Conservation (phyloP, 495 filamentous ascomycete species). For the Elaphomyces granulatus region DNA sequence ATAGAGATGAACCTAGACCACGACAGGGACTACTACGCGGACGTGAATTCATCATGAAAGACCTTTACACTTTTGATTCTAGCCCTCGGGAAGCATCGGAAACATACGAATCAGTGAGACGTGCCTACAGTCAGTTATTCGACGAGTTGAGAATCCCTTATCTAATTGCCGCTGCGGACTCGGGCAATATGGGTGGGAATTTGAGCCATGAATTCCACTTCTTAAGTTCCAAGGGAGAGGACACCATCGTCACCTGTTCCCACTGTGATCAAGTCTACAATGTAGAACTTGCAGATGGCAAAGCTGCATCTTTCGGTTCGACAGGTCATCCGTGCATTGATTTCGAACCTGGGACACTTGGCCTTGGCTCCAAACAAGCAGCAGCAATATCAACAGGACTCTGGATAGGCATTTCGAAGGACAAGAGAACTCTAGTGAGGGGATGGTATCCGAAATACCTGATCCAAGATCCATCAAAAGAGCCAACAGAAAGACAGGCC, state of each 20-base stretch:
- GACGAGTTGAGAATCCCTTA: slow-evolving; percentile 72
- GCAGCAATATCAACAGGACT: slow-evolving; percentile 27
- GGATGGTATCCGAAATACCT: slow-evolving; percentile 46
- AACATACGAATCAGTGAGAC: slow-evolving; percentile 61
- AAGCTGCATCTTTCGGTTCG: slow-evolving; percentile 8
- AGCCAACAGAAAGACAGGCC: slow-evolving; percentile 37
- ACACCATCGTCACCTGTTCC: slow-evolving; percentile 62
- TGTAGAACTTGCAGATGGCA: slow-evolving; percentile 57
- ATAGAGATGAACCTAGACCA: slow-evolving; percentile 80
- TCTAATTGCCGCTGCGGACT: slow-evolving; percentile 74
- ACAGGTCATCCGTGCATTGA: not conserved
- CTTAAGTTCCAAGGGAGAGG: slow-evolving; percentile 66
- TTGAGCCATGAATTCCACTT: slow-evolving; percentile 94
- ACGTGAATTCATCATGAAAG: slow-evolving; percentile 94
- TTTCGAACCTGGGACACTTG: not conserved
- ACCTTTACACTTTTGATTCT: slow-evolving; percentile 90
- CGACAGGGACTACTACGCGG: slow-evolving; percentile 81
- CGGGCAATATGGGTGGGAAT: slow-evolving; percentile 87
- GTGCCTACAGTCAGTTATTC: slow-evolving; percentile 61
- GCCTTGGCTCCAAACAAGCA: slow-evolving; percentile 10
- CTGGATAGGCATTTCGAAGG: slow-evolving; percentile 58
- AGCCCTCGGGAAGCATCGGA: slow-evolving; percentile 47
- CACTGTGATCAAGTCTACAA: slow-evolving; percentile 68
- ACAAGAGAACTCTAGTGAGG: slow-evolving; percentile 49
- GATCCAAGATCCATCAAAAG: slow-evolving; percentile 18